Percentiles rank a stretch among this genome's conserved stretches.
Conservation (phyloP, 371 early-diverging fungal species). For the Mucor sp. region DNA sequence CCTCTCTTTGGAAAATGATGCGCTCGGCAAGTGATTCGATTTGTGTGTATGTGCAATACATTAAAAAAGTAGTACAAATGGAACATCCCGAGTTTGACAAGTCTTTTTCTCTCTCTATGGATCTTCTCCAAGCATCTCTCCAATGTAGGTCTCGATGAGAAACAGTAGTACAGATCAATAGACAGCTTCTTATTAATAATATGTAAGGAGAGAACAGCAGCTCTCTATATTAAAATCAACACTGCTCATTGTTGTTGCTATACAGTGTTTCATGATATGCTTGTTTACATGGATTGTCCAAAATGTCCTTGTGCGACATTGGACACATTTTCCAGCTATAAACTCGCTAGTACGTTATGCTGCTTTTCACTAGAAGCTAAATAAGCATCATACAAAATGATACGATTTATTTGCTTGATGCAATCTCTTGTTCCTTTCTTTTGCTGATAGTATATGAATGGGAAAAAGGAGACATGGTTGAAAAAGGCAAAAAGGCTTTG, state of each 20-base stretch:
- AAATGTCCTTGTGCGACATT: not conserved
- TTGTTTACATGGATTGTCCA: not conserved
- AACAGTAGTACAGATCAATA: too few species aligned
- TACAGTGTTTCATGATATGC: not conserved
- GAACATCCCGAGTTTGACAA: not conserved
- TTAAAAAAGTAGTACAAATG: not conserved
- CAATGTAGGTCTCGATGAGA: too few species aligned
- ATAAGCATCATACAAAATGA: too few species aligned
- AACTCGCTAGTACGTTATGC: not conserved
- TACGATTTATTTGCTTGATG: too few species aligned
- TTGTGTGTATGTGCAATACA: not conserved
- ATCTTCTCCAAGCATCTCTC: not conserved
- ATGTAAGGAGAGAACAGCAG: not conserved
- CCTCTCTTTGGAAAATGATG: not conserved
- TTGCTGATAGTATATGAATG: too few species aligned
- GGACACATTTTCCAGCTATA: not conserved
- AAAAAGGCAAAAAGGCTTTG: constrained; percentile 14
- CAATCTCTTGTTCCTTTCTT: too few species aligned
- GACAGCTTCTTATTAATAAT: too few species aligned
- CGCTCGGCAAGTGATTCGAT: not conserved
- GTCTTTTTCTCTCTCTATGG: not conserved
- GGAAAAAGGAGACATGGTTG: constrained; percentile 10
- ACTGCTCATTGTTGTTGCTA: not conserved
- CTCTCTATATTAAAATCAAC: not conserved
- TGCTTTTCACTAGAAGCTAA: not conserved